Evolutionary conservation across 352 stramenopile species (phyloP), one percentile per base, ranked within the genome.

Genomic region (Hyphochytrium catenoides): DNA sequence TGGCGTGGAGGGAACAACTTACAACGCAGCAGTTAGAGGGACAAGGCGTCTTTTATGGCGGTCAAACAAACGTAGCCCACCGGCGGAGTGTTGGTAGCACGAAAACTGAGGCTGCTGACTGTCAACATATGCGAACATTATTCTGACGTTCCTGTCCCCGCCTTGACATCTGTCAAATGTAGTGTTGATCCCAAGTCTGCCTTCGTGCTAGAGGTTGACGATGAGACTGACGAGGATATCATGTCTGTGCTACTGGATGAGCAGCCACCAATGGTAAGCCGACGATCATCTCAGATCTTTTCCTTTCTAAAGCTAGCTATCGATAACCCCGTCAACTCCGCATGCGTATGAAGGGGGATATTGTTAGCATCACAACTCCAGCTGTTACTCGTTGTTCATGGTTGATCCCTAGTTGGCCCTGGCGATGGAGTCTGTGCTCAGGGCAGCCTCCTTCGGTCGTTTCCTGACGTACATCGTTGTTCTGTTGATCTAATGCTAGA

Each of bases 171-270:
- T n/a, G n/a, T 14, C 5, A 9, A 16, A 2, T 8, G 35, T 3
- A 37, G 23, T 26, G 76, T 68, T 29, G 68, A 82, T 43, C 74
- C 62, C 11, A 77, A 76, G 33, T 52, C 78, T 25, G 78, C 72
- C 11, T 88, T 85, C 46, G 68, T 88, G 3, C 46, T 87, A 16
- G 71, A 89, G 38, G 82, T 91, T 24, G 75, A 91, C 35, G 75
- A 91, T 39, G 75, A 89, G 51, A 85, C 73, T 0, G 74, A 90
- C 34, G 75, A 89, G 61, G 74, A 91, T 37, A 44, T 84, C 3
- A 83, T 89, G 71, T 83, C 75, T 2, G 74, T 84, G 2, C 37
- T 91, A 4, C 54, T 90, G 4, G 51, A 59, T 34, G 71, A 88
- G 41, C 69, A 87, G 33, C 44, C 83, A 3, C 65, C 70, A 6